These are phyloP conservation scores for Blastocystis sp. DNA, from an alignment of 352 stramenopile genomes.

Conservation along the genomic window DNA sequence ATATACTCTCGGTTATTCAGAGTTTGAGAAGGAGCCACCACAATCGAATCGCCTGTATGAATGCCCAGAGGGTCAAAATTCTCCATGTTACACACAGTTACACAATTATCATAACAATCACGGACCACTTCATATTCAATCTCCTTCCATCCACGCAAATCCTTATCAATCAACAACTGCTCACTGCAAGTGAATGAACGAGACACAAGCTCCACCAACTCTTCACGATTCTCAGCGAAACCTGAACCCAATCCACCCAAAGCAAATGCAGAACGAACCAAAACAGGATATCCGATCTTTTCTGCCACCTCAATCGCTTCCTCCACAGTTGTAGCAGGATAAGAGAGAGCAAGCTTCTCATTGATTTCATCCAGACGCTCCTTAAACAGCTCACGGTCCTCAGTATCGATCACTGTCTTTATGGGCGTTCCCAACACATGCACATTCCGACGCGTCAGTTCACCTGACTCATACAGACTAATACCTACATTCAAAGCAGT, in stretches of 20 bases:
- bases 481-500: constrained; percentile 94
- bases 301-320: constrained; percentile 85
- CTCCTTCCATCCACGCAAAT: constrained; percentile 94
- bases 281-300: constrained; percentile 89
- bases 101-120: constrained; percentile 90
- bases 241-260: constrained; percentile 93
- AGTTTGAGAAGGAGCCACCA: constrained; percentile 92
- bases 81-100: constrained; percentile 97
- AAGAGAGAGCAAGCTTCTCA: constrained; percentile 90
- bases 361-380: constrained; percentile 90
- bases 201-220: constrained; percentile 75
- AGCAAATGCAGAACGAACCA: constrained; percentile 93
- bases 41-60: constrained; percentile 95
- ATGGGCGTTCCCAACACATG: constrained; percentile 93
- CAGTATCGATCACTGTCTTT: constrained; percentile 90
- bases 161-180: constrained; percentile 96
- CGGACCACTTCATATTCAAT: constrained; percentile 96
- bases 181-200: constrained; percentile 74
- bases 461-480: constrained; percentile 87
- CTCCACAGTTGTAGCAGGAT: constrained; percentile 84
- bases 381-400: constrained; percentile 94
- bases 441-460: constrained; percentile 87
- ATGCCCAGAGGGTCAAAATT: constrained; percentile 95
- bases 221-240: constrained; percentile 86
- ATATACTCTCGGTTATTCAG: constrained; percentile 93